Base-by-base conservation (phyloP, 306 rosid species). In the Cucurbita pepo region DNA sequence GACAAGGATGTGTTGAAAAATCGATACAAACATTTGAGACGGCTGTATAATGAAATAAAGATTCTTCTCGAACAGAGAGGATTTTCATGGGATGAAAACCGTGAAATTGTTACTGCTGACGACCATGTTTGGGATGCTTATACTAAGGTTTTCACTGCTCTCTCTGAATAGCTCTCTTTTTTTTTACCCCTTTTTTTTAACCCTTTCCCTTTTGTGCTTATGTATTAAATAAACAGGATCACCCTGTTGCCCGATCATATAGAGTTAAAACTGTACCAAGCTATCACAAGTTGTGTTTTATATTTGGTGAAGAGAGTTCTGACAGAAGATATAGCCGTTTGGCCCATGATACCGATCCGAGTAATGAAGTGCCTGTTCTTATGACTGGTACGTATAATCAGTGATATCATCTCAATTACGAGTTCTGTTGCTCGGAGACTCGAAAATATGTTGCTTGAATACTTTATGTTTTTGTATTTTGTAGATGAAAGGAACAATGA, bases 1-100 rank as follows among this genome's bases (percentile, higher is more conserved):
- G 91, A 86, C 82, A 83, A 86, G 77, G 96, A 90, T 71, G 87
- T 88, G 72, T 82, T 88, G 80, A 90, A 90, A 83, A 90, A 86
- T 71, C 83, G 96, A 54, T 84, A 73, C 88, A 88, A 88, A 76
- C 86, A 88, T 77, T 77, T 86, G 77, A 83, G 85, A 83, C 81
- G 88, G 76, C 88, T 86, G 79, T 86, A 86, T 80, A 88, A 79
- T 78, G 96, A 88, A 38, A 78, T 88, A 64, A 75, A 82, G 82
- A 63, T 54, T 56, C 86, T 90, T 79, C 91, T 90, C 73, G 79
- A 79, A 79, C 87, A 83, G 30, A 67, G 25, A 72, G 93, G 86
- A 16, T 86, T 86, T 77, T 80, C 87, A 43, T 90, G 96, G 96
- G 87, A 90, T 79, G 89, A 90, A 76, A 76, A 69, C 3, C 85